Conservation (phyloP, 83 land plant genomes). For the Thuja plicata region DNA sequence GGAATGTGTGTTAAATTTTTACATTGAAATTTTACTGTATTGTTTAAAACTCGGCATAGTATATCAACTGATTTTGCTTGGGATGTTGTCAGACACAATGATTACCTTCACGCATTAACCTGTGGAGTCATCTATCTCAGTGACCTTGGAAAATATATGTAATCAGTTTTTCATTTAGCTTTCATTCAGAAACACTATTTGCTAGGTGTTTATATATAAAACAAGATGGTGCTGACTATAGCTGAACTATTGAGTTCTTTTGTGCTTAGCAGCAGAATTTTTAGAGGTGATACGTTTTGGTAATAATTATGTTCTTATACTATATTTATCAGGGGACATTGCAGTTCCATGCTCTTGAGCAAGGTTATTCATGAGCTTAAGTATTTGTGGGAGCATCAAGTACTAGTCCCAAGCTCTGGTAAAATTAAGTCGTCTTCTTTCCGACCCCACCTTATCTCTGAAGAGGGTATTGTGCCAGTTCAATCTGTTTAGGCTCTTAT, state of each 20-base stretch:
- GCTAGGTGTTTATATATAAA: not conserved
- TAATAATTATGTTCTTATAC: not conserved
- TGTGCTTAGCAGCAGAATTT: not conserved
- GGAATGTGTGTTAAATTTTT: not conserved
- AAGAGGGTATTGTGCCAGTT: too few species aligned
- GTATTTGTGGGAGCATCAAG: not conserved
- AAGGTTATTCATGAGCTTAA: not conserved
- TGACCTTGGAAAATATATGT: not conserved
- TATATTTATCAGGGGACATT: not conserved
- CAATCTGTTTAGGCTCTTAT: not conserved
- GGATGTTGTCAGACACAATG: not conserved
- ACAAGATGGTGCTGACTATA: too few species aligned
- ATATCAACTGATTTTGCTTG: not conserved
- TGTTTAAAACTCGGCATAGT: not conserved
- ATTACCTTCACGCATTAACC: not conserved
- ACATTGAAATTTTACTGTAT: not conserved
- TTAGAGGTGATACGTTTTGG: not conserved
- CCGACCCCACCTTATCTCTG: too few species aligned
- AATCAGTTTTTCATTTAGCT: not conserved
- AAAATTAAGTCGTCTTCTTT: not conserved
- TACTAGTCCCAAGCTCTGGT: not conserved
- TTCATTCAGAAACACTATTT: not conserved
- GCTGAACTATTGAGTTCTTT: not conserved
- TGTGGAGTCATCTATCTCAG: not conserved
- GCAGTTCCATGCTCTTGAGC: not conserved